Evolutionary conservation across 2,329 filamentous ascomycete species (phyloP), one percentile per base, ranked within the genome.

Genomic region (Clonostachys byssicola): DNA sequence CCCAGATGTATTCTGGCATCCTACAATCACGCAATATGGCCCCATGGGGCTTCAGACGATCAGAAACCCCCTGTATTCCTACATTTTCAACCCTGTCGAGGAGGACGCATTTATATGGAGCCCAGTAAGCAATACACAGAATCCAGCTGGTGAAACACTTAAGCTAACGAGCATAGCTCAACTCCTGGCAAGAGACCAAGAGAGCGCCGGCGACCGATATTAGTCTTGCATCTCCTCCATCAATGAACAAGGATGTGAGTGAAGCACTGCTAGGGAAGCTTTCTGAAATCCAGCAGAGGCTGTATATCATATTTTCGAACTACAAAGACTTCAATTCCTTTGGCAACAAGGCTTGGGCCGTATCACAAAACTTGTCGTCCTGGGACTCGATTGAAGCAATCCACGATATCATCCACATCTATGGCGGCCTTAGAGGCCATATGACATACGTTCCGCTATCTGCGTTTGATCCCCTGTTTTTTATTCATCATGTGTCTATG

Each of bases 391-490:
- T 86, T 34, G 83, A 87, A 60, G 75, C 78, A 1, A 64, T 87
- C 5, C 83, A 87, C 54, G 82, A 86, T 57, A 73, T 75, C 12
- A 72, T 87, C 38, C 83, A 87, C 53, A 75, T 75, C 34, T 71
- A 77, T 43, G 72, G 77, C 5, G 87, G 78, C 34, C 72, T 66
- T 49, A 74, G 75, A 35, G 85, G 86, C 2, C 86, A 89, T 56
- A 86, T 88, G 80, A 80, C 77, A 40, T 86, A 80, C 62, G 81
- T 84, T 34, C 80, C 83, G 16, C 86, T 86, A 55, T 87, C 88
- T 2, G 80, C 86, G 0, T 95, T 89, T 60, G 89, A 95, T 59
- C 89, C 89, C 0, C 69, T 89, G 12, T 92, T 92, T 65, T 88
- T 86, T 66, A 67, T 92, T 9, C 88, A 92, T 57, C 89, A 92